A percentile compares a stretch with the other conserved stretches of the same genome.
phyloP scores from a whole-genome alignment of 2,329 filamentous ascomycete species.

The Sclerotinia glacialis region DNA sequence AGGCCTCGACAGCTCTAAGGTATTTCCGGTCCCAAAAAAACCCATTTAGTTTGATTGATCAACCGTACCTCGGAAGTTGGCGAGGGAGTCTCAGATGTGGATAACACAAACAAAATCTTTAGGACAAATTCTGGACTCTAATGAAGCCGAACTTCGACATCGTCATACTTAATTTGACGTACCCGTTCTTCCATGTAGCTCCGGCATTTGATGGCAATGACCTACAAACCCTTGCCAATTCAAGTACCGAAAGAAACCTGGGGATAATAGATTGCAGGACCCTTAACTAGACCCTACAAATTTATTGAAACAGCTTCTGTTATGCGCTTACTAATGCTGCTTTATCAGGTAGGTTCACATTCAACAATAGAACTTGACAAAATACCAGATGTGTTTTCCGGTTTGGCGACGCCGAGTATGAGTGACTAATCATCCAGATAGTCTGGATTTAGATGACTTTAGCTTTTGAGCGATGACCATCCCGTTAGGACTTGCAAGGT shows the following conservation, averaged over 20 bases:
- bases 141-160: neutral
- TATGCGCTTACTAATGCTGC: neutral
- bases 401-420: no score
- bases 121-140: neutral
- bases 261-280: neutral
- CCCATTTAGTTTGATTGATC: neutral
- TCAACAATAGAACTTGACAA: neutral
- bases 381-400: no score
- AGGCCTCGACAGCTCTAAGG: neutral
- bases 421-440: neutral
- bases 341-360: no score
- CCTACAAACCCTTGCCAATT: neutral
- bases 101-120: neutral
- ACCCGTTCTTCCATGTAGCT: neutral
- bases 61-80: no score
- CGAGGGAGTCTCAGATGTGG: neutral
- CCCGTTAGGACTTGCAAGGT: no score
- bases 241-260: neutral
- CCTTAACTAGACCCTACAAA: neutral
- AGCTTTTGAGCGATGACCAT: neutral
- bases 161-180: neutral
- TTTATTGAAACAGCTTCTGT: no score
- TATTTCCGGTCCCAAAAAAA: neutral
- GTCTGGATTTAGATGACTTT: neutral
- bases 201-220: neutral